Evolutionary conservation across 768 basidiomycete species (phyloP), one percentile per base, ranked within the genome.

Genomic region (Lactarius psammicola): DNA sequence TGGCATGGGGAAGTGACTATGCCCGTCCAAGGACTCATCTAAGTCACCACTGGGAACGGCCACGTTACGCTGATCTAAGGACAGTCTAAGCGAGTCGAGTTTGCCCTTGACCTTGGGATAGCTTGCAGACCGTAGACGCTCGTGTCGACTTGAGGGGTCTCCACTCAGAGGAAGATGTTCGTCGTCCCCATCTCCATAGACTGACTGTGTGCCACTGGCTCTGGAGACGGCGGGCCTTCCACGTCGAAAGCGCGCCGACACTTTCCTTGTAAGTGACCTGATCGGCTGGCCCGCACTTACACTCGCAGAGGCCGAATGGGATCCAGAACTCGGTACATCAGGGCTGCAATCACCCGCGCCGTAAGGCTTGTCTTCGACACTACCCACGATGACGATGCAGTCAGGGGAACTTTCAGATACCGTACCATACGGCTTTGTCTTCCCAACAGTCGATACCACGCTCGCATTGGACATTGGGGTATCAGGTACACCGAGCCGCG

Each of bases 181-280:
- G 30, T 54, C 60, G 28, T n/a, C 49, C 26, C 23, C 58, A 0
- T 58, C n/a, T 20, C 38, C 60, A 23, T 28, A n/a, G 13, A n/a
- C 57, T 0, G 28, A 18, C 33, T 30, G 56, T 8, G 56, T 38
- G 18, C 46, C 56, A 2, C 34, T 28, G 8, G 46, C 58, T n/a
- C 49, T 36, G 40, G 42, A 55, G 40, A 63, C 51, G 18, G 56
- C n/a, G 9, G 62, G 51, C 20, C 18, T 28, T 26, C 65, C 65
- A 20, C 60, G 63, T n/a, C 59, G 67, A 28, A 70, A 46, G 49
- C 46, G 63, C 18, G 60, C 54, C 4, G 69, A 70, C 10, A 68
- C 49, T 31, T 70, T 70, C n/a, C 69, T 68, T 49, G 67, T 59
- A 13, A 70, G 67, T 5, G 64, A 62, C 20, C 54, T 63, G 57